A percentile compares a stretch with the other conserved stretches of the same genome.
These are phyloP conservation scores for Rhododendron molle DNA, from an alignment of 148 eudicot species.

Conservation along the genomic window DNA sequence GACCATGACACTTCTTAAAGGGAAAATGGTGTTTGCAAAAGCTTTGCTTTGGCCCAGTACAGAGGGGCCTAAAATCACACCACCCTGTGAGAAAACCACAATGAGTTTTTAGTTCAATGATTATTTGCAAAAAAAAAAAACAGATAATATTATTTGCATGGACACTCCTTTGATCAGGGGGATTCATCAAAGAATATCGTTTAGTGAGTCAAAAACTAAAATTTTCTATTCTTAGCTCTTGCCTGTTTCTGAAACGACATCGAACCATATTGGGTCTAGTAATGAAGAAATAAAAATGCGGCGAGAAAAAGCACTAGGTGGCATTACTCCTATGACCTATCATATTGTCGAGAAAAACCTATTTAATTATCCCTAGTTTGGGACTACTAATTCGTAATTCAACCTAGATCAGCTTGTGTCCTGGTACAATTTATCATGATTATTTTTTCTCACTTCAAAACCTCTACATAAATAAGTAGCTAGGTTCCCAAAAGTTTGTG, in stretches of 20 bases:
- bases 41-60: conserved; percentile 35
- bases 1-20: conserved; percentile 60
- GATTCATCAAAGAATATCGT: background rate
- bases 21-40: conserved; percentile 41
- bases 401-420: background rate
- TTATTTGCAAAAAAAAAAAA: background rate
- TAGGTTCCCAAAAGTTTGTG: background rate
- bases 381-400: background rate
- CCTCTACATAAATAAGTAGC: background rate
- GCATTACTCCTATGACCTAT: background rate
- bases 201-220: background rate
- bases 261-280: background rate
- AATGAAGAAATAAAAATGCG: background rate
- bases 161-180: background rate
- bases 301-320: background rate
- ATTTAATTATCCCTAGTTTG: background rate
- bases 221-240: background rate
- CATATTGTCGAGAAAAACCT: background rate
- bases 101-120: background rate
- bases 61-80: conserved; percentile 68
- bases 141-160: background rate
- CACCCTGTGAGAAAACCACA: conserved; percentile 36
- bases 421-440: background rate
- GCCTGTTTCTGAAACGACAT: background rate
- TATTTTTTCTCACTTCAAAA: background rate